Conservation (phyloP, 495 filamentous ascomycete genomes). For the Bombardia bombarda region DNA sequence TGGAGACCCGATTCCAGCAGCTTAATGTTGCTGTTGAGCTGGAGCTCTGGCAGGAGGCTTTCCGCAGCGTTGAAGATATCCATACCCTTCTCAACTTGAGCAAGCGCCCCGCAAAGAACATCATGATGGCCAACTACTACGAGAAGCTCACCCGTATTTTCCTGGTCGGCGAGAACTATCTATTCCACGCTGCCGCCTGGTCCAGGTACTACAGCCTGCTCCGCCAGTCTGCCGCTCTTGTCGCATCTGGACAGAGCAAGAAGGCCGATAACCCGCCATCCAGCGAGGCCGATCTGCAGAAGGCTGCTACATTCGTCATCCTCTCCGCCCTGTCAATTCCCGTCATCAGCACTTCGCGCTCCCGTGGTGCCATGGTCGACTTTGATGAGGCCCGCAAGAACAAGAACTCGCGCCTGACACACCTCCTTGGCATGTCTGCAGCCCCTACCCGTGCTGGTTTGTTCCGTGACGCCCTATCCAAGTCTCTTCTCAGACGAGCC, state of each 20-base stretch:
- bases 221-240: conserved; percentile 76
- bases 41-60: conserved; percentile 98
- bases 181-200: conserved; percentile 98
- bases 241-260: conserved; percentile 81
- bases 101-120: conserved; percentile 98
- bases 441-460: conserved; percentile 82
- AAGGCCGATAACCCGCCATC: conserved; percentile 87
- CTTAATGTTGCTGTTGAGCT: conserved; percentile 96
- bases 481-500: conserved; percentile 83
- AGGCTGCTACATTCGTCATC: conserved; percentile 89
- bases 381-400: conserved; percentile 96
- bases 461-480: conserved; percentile 92
- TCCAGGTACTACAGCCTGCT: conserved; percentile 94
- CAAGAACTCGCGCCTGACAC: conserved; percentile 95
- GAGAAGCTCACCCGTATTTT: conserved; percentile 98
- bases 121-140: conserved; percentile 99
- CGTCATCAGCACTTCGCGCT: conserved; percentile 96
- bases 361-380: conserved; percentile 89
- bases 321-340: conserved; percentile 92
- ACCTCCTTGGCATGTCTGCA: conserved; percentile 85
- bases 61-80: conserved; percentile 97
- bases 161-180: conserved; percentile 96
- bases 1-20: conserved; percentile 97
- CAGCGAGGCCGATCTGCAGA: conserved; percentile 76
- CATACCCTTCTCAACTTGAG: conserved; percentile 97